Conservation (phyloP, 2,329 filamentous ascomycete species). For the Sphaerulina musiva region DNA sequence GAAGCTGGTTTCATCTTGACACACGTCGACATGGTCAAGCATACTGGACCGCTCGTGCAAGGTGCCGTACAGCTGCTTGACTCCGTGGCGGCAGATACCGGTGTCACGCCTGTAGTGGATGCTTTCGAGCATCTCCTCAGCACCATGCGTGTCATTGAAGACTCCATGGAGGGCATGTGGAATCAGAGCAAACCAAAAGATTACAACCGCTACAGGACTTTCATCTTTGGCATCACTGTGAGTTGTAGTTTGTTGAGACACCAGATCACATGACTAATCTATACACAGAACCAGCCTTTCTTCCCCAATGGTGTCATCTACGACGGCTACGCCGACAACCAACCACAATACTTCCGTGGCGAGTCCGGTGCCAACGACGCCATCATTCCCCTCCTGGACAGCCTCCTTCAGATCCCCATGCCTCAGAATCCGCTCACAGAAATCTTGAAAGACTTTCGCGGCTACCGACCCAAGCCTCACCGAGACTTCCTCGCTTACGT, state of each 20-base stretch:
- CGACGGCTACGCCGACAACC: conserved; percentile 61
- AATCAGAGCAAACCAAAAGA: conserved; percentile 72
- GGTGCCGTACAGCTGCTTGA: conserved; percentile 64
- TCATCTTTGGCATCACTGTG: conserved; percentile 87
- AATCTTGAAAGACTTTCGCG: conserved; percentile 80
- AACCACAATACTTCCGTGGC: conserved; percentile 76
- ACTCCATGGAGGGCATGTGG: conserved; percentile 63
- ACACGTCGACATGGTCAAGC: conserved; percentile 89
- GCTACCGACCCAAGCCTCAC: conserved; percentile 84
- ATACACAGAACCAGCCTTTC: conserved; percentile 65
- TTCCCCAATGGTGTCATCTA: conserved; percentile 89
- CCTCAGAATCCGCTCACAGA: conserved; percentile 80
- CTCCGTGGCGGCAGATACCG: conserved; percentile 32
- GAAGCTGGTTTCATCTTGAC: conserved; percentile 95
- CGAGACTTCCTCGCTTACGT: conserved; percentile 76
- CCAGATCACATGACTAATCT: neutral
- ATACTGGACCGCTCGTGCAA: conserved; percentile 70
- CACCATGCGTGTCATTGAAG: conserved; percentile 32
- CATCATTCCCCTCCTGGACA: conserved; percentile 83
- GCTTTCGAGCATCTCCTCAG: conserved; percentile 28
- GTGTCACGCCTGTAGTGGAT: conserved; percentile 16
- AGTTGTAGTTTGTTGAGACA: neutral
- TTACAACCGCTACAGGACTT: conserved; percentile 87
- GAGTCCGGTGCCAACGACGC: conserved; percentile 92
- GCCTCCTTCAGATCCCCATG: conserved; percentile 79